Percentiles rank a stretch among this genome's conserved stretches.
These are phyloP conservation scores for Diophrys sp. DNA, from an alignment of 73 alveolate species.

Conservation along the genomic window DNA sequence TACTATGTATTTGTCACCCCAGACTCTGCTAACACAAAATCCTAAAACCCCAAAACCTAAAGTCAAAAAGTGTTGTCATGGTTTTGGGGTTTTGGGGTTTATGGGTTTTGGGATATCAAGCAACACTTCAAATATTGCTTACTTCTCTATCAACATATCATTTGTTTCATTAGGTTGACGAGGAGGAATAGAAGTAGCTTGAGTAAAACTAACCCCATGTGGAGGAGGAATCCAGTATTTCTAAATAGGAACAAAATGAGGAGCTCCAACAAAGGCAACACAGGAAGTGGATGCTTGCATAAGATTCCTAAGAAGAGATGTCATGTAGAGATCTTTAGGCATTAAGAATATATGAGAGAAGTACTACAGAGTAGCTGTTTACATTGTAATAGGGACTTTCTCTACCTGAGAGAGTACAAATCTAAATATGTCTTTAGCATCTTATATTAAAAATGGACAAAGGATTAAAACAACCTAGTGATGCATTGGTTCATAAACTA, in stretches of 20 bases:
- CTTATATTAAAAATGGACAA: too few species aligned
- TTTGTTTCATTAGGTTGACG: constrained; percentile 74
- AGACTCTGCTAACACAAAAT: too few species aligned
- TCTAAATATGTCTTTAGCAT: constrained; percentile 81
- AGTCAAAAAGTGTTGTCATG: too few species aligned
- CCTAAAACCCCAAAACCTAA: too few species aligned
- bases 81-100: too few species aligned
- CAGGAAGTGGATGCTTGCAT: constrained; percentile 62
- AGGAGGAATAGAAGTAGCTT: constrained; percentile 84
- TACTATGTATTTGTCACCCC: constrained; percentile 83
- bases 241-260: constrained; percentile 81
- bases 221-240: constrained; percentile 92
- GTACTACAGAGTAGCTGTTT: constrained; percentile 74
- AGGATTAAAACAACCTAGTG: too few species aligned
- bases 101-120: too few species aligned
- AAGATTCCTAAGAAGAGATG: constrained; percentile 79
- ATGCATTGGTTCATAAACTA: too few species aligned
- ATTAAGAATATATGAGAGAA: constrained; percentile 81
- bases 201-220: constrained; percentile 75
- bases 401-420: constrained; percentile 65
- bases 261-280: constrained; percentile 77
- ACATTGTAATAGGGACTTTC: constrained; percentile 69
- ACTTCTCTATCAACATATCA: constrained; percentile 88
- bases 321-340: constrained; percentile 88
- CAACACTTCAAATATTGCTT: constrained; percentile 80